Evolutionary conservation across 768 basidiomycete species (phyloP).

Genomic region (Tulasnella sp.): DNA sequence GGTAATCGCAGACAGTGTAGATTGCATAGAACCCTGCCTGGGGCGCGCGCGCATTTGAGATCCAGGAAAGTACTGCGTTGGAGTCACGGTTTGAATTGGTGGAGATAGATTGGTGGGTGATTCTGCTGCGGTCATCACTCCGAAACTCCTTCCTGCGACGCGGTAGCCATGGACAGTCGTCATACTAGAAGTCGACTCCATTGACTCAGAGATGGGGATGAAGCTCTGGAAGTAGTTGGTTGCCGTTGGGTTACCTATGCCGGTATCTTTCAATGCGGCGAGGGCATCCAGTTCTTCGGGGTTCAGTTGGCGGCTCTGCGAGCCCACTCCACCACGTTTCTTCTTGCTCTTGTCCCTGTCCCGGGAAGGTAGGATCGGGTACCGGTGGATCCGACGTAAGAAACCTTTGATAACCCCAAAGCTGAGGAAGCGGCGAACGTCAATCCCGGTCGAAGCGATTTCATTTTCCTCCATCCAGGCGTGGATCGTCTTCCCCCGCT

Average conservation of each 20-base stretch:
- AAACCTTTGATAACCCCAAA: slow-evolving; percentile 99
- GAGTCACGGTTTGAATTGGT: slow-evolving; percentile 8
- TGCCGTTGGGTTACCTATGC: not conserved
- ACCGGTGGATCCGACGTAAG: slow-evolving; percentile 86
- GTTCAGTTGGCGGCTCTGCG: not conserved
- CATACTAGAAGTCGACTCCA: slow-evolving; percentile 12
- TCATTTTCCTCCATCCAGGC: slow-evolving; percentile 81
- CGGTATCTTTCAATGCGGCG: slow-evolving; percentile 7
- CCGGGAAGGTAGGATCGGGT: slow-evolving; percentile 55
- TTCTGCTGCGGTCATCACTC: not conserved
- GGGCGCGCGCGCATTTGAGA: not conserved
- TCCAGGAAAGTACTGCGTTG: slow-evolving; percentile 14
- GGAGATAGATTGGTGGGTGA: slow-evolving; percentile 9
- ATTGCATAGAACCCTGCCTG: slow-evolving; percentile 17
- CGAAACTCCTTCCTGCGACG: slow-evolving; percentile 1
- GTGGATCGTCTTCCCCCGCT: slow-evolving; percentile 71
- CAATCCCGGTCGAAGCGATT: slow-evolving; percentile 67
- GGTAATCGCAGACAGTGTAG: slow-evolving; percentile 10
- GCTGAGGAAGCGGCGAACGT: slow-evolving; percentile 87
- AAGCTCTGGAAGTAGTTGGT: not conserved
- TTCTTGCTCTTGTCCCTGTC: slow-evolving; percentile 9
- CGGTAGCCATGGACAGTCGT: slow-evolving; percentile 14
- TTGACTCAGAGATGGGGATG: slow-evolving; percentile 4
- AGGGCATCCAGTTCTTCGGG: slow-evolving; percentile 16
- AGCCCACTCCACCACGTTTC: not conserved